Conservation (phyloP, 2,329 filamentous ascomycete genomes). For the Diaporthe eres region DNA sequence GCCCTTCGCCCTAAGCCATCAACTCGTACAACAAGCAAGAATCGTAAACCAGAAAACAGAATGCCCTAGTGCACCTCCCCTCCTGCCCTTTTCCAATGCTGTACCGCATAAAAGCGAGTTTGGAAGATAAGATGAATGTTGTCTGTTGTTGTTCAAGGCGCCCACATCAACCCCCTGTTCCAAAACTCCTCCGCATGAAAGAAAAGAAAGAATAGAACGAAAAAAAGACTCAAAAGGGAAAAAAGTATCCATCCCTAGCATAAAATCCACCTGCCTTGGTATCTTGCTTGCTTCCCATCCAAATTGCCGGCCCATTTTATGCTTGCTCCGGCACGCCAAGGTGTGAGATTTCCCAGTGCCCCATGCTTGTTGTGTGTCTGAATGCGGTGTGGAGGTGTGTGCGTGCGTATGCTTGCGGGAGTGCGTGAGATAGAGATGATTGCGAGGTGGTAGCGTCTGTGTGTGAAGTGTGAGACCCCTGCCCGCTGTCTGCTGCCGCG, state of each 20-base stretch:
- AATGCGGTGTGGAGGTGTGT: constrained; percentile 23
- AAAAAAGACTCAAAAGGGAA: neutral
- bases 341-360: constrained; percentile 22
- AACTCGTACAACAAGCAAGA: constrained; percentile 24
- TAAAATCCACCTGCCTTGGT: constrained; percentile 31
- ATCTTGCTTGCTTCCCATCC: constrained; percentile 31
- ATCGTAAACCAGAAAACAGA: constrained; percentile 13
- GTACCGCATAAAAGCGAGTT: constrained; percentile 20
- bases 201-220: neutral
- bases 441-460: constrained; percentile 25
- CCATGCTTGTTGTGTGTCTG: constrained; percentile 32
- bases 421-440: constrained; percentile 25
- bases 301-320: constrained; percentile 34
- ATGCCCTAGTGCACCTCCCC: constrained; percentile 29
- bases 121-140: constrained; percentile 18
- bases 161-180: constrained; percentile 2
- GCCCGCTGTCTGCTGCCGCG: neutral
- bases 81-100: constrained; percentile 25
- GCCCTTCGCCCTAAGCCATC: constrained; percentile 15
- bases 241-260: neutral
- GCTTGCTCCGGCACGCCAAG: constrained; percentile 36
- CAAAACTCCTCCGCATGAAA: constrained; percentile 35
- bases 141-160: constrained; percentile 17
- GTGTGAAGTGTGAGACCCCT: constrained; percentile 28
- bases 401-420: constrained; percentile 18